phyloP scores from a whole-genome alignment of 257 asterid species.

The Misopates orontium region DNA sequence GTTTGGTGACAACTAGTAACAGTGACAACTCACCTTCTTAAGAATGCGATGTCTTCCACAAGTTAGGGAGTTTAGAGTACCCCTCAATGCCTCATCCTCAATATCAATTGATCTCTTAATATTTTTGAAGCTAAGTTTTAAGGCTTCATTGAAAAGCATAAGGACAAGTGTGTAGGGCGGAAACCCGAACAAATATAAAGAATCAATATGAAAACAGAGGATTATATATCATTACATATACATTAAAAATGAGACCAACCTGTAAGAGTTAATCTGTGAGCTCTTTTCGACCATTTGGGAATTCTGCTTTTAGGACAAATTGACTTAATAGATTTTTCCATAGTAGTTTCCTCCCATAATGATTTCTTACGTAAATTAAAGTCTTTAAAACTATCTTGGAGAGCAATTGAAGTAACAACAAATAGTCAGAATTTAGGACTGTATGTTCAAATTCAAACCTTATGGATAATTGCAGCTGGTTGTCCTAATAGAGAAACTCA shows the following conservation, averaged over 20 bases:
- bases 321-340: conserved; percentile 98
- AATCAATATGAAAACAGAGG: neutral
- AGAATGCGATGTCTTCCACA: conserved; percentile 96
- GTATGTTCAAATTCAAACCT: conserved; percentile 8
- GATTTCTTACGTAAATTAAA: conserved; percentile 92
- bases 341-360: conserved; percentile 94
- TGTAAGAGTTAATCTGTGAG: conserved; percentile 98
- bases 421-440: conserved; percentile 21
- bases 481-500: too few relatives aligned
- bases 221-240: neutral
- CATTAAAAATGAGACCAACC: conserved; percentile 46
- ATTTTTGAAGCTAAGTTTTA: conserved; percentile 87
- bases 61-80: conserved; percentile 97
- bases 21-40: conserved; percentile 59
- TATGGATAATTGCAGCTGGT: too few relatives aligned
- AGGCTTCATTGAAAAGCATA: conserved; percentile 93
- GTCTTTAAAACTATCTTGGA: conserved; percentile 93
- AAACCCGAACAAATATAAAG: conserved; percentile 13
- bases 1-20: too few relatives aligned
- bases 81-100: conserved; percentile 87
- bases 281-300: conserved; percentile 90
- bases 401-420: conserved; percentile 13
- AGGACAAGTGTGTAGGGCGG: conserved; percentile 76
- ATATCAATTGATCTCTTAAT: conserved; percentile 85
- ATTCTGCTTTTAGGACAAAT: conserved; percentile 88